Evolutionary conservation across 768 basidiomycete species (phyloP), one percentile per base, ranked within the genome.

Genomic region (Lactarius sp.): DNA sequence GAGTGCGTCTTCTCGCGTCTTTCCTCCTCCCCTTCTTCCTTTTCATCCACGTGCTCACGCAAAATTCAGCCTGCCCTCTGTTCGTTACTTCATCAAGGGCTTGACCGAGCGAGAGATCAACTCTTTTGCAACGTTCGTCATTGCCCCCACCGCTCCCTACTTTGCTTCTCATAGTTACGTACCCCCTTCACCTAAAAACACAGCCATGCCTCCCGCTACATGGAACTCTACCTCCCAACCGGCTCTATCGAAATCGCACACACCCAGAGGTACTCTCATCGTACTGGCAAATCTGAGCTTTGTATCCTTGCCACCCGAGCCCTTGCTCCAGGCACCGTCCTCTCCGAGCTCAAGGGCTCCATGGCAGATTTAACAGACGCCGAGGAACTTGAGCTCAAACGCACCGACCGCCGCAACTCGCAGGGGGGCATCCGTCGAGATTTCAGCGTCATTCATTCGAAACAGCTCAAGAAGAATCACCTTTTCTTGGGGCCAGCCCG

Each of bases 401-500:
- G 90, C 37, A 92, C 89, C 10, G 88, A 88, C 75, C 78, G 85
- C 64, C 81, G 85, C 66, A 74, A 78, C 60, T 80, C 80, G 58
- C 87, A 88, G 69, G 75, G 73, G 14, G 75, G 73, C 13, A 90
- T 90, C 67, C 84, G 92, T 64, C 80, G 90, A 70, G 92, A 94
- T 73, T 94, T 94, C 72, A 92, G 90, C 73, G 92, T 94, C 70
- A 92, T 94, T 58, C 91, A 93, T 74, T 92, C 90, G 39, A 90
- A 88, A 71, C 89, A 90, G 74, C 87, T 91, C 83, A 93, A 93
- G 79, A 91, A 90, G 76, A 94, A 92, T 70, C 90, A 93, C 77
- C 79, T 94, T 71, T 93, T 94, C 78, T 78, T 94, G 72, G 92
- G 92, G 10, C 92, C 92, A 56, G 92, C 92, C 76, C 87, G 92